Evolutionary conservation across 805 yeast genomes (phyloP).

Genomic region (Yarrowia sp.): DNA sequence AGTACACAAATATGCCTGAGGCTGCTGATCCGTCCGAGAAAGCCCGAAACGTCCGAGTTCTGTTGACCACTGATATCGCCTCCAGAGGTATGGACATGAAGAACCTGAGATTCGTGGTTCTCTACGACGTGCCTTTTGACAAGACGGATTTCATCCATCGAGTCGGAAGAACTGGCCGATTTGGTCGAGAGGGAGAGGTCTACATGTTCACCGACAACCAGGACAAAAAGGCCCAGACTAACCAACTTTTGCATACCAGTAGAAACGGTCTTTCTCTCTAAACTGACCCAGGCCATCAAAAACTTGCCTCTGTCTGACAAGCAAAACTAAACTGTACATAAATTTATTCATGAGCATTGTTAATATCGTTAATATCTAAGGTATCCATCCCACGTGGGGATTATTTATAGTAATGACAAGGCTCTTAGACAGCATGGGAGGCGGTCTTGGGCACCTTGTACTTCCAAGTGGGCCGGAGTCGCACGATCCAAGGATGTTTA

Average conservation of each 20-base stretch:
- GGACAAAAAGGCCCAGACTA: constrained; percentile 74
- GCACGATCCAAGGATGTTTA: constrained; percentile 79
- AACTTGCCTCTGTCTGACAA: too few relatives aligned
- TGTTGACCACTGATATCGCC: constrained; percentile 82
- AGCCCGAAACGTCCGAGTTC: constrained; percentile 51
- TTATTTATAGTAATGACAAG: neutral
- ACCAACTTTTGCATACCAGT: constrained; percentile 31
- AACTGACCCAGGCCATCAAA: neutral
- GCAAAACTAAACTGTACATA: constrained; percentile 12
- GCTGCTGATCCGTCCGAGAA: constrained; percentile 27
- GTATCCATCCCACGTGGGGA: neutral
- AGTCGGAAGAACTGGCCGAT: constrained; percentile 91
- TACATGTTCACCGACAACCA: constrained; percentile 67
- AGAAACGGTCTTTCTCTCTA: constrained; percentile 16
- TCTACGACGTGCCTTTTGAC: constrained; percentile 81
- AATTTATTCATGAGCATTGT: constrained; percentile 13
- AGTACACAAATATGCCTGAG: constrained; percentile 53
- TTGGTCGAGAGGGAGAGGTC: constrained; percentile 85
- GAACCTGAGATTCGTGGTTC: constrained; percentile 72
- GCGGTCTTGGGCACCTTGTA: constrained; percentile 13
- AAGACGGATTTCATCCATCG: constrained; percentile 87
- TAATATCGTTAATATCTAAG: constrained; percentile 7
- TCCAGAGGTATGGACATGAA: constrained; percentile 88
- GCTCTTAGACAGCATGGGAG: neutral
- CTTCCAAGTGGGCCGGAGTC: constrained; percentile 61